Percentiles rank a stretch among this genome's conserved stretches.
These are phyloP conservation scores for Wallacemonas sp. DNA, from an alignment of 208 protist genomes.

Conservation along the genomic window DNA sequence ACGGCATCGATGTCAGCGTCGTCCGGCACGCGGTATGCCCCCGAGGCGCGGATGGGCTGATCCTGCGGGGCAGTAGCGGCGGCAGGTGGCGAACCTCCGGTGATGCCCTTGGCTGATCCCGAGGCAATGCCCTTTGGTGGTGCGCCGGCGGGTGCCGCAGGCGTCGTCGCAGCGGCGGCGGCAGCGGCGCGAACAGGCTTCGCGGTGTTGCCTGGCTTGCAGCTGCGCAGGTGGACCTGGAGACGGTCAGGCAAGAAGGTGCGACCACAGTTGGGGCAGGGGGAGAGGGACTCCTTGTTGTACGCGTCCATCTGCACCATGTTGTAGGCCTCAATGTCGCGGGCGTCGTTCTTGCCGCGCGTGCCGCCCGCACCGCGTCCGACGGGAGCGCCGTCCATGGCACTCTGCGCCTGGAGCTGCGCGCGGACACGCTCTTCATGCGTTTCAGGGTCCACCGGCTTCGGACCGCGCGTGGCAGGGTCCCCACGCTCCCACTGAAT, in stretches of 20 bases:
- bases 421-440: constrained; percentile 59
- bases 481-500: constrained; percentile 88
- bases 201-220: constrained; percentile 61
- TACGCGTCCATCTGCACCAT: constrained; percentile 73
- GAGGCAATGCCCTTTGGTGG: background rate
- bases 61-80: constrained; percentile 2
- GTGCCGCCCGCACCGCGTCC: background rate
- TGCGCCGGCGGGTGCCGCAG: background rate
- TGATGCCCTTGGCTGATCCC: too few species aligned
- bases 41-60: constrained; percentile 16
- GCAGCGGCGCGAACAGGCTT: constrained; percentile 23
- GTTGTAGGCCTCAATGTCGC: constrained; percentile 75
- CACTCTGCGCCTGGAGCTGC: constrained; percentile 1
- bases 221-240: constrained; percentile 85
- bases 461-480: constrained; percentile 62
- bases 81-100: background rate
- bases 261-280: constrained; percentile 88
- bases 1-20: constrained; percentile 15
- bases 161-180: background rate
- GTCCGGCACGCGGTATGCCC: constrained; percentile 10
- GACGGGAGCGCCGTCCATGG: background rate
- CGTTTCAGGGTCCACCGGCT: constrained; percentile 55
- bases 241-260: constrained; percentile 91
- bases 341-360: constrained; percentile 13
- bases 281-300: constrained; percentile 57